These are phyloP conservation scores for Trichosporon faecale DNA, from an alignment of 1,284 basidiomycete species.

Conservation along the genomic window DNA sequence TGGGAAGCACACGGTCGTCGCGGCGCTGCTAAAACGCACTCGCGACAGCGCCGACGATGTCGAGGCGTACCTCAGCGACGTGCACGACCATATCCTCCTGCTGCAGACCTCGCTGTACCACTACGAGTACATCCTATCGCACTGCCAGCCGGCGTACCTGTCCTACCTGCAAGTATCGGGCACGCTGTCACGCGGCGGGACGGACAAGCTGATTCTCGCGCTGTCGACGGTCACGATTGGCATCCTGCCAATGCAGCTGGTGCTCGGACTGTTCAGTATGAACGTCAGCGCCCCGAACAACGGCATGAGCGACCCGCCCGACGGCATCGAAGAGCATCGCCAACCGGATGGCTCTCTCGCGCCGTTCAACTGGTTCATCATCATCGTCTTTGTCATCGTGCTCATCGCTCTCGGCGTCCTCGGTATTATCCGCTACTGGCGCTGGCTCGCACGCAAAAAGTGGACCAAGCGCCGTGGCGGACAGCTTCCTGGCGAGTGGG, in stretches of 20 bases:
- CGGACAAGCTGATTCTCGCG: conserved; percentile 65
- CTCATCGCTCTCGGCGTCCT: conserved; percentile 43
- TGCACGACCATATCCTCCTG: conserved; percentile 90
- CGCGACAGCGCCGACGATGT: conserved; percentile 60
- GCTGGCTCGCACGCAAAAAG: conserved; percentile 41
- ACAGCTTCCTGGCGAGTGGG: conserved; percentile 37
- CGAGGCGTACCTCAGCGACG: conserved; percentile 84
- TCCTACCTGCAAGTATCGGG: conserved; percentile 68
- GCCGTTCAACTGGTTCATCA: conserved; percentile 42
- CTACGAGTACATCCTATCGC: conserved; percentile 81
- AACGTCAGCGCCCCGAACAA: conserved; percentile 59
- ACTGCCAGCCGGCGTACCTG: conserved; percentile 82
- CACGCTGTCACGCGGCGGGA: conserved; percentile 61
- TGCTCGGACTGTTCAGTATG: conserved; percentile 63
- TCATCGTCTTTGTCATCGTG: conserved; percentile 40
- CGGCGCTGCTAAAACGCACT: conserved; percentile 71
- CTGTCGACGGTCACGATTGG: conserved; percentile 67
- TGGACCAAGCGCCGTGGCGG: conserved; percentile 32
- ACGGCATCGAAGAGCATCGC: conserved; percentile 21
- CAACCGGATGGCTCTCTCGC: conserved; percentile 37
- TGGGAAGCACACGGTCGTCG: conserved; percentile 78
- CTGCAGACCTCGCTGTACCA: conserved; percentile 81
- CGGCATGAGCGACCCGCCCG: conserved; percentile 27
- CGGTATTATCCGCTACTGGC: conserved; percentile 47
- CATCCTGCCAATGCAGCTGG: conserved; percentile 65